These are phyloP conservation scores for Gryganskiella cystojenkinii DNA, from an alignment of 192 early-diverging fungal species.

Conservation along the genomic window DNA sequence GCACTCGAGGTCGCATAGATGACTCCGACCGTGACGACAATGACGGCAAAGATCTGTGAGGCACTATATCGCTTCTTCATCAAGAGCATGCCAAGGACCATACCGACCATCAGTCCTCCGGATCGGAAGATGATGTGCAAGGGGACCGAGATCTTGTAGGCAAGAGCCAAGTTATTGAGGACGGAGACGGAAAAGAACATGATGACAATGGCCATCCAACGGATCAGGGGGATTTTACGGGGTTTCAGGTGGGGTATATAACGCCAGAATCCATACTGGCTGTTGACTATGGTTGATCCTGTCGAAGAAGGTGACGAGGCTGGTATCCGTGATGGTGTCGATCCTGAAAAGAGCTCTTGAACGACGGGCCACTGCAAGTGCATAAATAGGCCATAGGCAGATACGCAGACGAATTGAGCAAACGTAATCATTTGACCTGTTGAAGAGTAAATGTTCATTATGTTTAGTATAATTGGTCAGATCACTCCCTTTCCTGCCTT, in stretches of 20 bases:
- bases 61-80: constrained; percentile 71
- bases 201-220: constrained; percentile 81
- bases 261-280: constrained; percentile 23
- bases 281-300: not conserved
- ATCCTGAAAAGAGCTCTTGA: constrained; percentile 21
- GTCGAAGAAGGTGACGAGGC: constrained; percentile 5
- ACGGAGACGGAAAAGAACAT: constrained; percentile 84
- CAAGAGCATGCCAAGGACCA: constrained; percentile 76
- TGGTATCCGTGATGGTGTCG: not conserved
- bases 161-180: constrained; percentile 85
- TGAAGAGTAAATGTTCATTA: not conserved
- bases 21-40: constrained; percentile 83
- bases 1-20: constrained; percentile 72
- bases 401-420: constrained; percentile 83
- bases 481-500: not conserved
- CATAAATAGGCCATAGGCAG: constrained; percentile 70
- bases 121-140: constrained; percentile 93
- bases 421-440: constrained; percentile 86
- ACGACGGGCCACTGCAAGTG: constrained; percentile 65
- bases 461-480: not conserved
- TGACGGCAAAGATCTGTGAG: constrained; percentile 67
- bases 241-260: constrained; percentile 63
- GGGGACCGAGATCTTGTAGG: constrained; percentile 85
- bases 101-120: constrained; percentile 84
- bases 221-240: constrained; percentile 71